A percentile compares a stretch with the other conserved stretches of the same genome.
Evolutionary conservation across 2,329 filamentous ascomycete species (phyloP).

Genomic region (Hymenoscyphus linearis): DNA sequence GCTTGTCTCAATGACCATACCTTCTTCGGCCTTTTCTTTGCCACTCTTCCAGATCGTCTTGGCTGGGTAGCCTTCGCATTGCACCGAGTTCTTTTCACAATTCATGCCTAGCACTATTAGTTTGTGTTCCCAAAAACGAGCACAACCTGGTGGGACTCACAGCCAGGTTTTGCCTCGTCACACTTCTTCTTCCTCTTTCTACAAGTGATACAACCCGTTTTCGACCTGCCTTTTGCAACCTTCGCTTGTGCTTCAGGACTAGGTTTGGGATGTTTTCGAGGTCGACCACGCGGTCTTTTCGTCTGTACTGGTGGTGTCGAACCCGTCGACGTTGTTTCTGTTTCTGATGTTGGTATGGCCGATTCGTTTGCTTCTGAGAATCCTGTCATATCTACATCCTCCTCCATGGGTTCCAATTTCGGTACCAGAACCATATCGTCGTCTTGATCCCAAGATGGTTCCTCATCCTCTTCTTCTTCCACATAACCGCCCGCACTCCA

Average conservation of each 20-base stretch:
- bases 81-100: conserved; percentile 88
- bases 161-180: conserved; percentile 62
- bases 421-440: conserved; percentile 39
- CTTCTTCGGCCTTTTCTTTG: conserved; percentile 66
- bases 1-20: conserved; percentile 35
- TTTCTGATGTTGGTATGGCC: conserved; percentile 13
- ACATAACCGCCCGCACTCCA: conserved; percentile 26
- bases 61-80: conserved; percentile 85
- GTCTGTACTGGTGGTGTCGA: conserved; percentile 15
- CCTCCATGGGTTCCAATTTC: conserved; percentile 48
- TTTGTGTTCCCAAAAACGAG: conserved; percentile 2
- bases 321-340: conserved; percentile 12
- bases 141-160: conserved; percentile 41
- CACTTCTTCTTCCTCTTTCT: conserved; percentile 68
- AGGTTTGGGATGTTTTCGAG: conserved; percentile 66
- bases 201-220: conserved; percentile 64
- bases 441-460: conserved; percentile 34
- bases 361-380: conserved; percentile 44
- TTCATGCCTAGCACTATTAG: conserved; percentile 58
- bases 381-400: conserved; percentile 49
- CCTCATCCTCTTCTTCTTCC: conserved; percentile 31
- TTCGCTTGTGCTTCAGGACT: conserved; percentile 57
- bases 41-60: conserved; percentile 85
- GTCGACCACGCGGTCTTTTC: conserved; percentile 72
- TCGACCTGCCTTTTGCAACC: conserved; percentile 69